Percentiles rank a stretch among this genome's conserved stretches.
These are phyloP conservation scores for Salix caprea DNA, from an alignment of 345 rosid genomes.

Conservation along the genomic window DNA sequence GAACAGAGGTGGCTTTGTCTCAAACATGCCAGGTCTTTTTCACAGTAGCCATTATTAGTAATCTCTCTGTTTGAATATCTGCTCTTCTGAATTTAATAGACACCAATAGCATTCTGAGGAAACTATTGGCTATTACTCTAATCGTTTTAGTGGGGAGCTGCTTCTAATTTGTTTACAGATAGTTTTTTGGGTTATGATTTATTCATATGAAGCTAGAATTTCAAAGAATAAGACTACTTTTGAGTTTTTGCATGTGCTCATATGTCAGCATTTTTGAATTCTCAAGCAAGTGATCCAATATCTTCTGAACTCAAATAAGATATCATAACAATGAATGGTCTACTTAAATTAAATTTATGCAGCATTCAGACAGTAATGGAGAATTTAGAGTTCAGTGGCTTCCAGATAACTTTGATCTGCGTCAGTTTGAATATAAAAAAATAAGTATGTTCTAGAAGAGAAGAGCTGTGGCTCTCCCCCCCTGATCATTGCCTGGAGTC, in stretches of 20 bases:
- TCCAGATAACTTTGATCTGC: background rate
- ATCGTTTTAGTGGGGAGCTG: background rate
- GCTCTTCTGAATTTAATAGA: background rate
- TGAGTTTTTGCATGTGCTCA: background rate
- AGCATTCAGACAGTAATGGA: background rate
- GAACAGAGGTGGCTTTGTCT: conserved; percentile 68
- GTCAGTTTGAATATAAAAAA: background rate
- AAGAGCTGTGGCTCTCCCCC: too few relatives aligned
- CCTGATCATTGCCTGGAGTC: too few relatives aligned
- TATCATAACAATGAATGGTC: background rate
- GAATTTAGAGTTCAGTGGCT: background rate
- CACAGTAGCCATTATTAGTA: background rate
- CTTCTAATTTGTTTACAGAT: background rate
- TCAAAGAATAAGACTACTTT: background rate
- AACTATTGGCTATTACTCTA: background rate
- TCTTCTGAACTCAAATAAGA: background rate
- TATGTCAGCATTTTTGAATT: background rate
- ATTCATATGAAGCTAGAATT: background rate
- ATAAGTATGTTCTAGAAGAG: background rate
- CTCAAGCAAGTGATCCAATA: background rate
- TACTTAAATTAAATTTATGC: background rate
- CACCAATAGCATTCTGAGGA: background rate
- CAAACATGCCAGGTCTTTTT: conserved; percentile 62
- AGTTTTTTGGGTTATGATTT: background rate
- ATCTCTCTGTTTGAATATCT: background rate